Evolutionary conservation across 257 asterid species (phyloP), one percentile per base, ranked within the genome.

Genomic region (Handroanthus guayacan): DNA sequence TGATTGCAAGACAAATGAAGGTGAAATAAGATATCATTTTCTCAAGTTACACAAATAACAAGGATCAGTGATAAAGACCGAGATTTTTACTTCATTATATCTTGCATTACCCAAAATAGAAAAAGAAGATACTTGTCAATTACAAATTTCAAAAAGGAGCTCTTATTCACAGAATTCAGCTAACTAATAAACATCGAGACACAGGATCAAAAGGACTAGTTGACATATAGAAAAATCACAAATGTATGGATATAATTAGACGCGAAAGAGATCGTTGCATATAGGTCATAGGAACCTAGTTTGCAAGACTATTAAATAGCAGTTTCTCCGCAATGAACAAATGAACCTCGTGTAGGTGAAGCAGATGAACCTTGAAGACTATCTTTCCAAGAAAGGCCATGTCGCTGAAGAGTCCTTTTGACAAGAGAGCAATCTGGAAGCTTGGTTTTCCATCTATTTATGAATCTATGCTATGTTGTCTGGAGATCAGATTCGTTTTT

Each of bases 1-100:
- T 67, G 83, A 47, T 74, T 78, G 84, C 79, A 76, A n/a, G 34
- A 68, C 83, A 57, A 39, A 64, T 60, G 20, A 62, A 79, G 76
- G 75, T 51, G 8, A 31, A 17, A 38, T 16, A 76, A 45, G 50
- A 67, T 36, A 70, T 81, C 50, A 75, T 8, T 74, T 76, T 38
- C 67, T 20, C 56, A 73, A 58, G 57, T 64, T 75, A 17, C 41
- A 77, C 3, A n/a, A 16, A 55, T 16, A 70, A 58, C 50, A 74
- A 43, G 44, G 54, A 67, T 68, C 61, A 71, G 51, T 69, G 74
- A 74, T 68, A 39, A 55, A 61, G 78, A 70, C 48, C 67, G 66
- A 76, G 3, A 60, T 38, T 38, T 52, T 47, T 16, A 43, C 10
- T 62, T 18, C n/a, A 71, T 13, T 68, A 38, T 55, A 67, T 34